Conservation (phyloP, 1,284 basidiomycete genomes). For the Pholiota adiposa region DNA sequence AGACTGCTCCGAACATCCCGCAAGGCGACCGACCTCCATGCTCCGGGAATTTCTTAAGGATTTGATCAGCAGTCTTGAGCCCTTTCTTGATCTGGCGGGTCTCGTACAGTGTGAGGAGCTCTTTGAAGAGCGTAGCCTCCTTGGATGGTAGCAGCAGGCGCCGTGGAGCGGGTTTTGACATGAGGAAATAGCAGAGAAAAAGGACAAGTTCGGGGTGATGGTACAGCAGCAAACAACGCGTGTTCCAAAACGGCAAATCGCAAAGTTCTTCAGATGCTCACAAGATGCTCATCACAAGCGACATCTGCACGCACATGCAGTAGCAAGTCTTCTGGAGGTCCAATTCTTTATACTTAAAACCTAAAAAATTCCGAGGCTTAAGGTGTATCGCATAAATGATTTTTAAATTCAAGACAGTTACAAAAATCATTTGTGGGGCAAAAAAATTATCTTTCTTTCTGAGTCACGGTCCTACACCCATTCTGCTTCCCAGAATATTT, state of each 20-base stretch:
- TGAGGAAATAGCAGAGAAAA: conserved; percentile 21
- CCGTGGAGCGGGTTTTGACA: conserved; percentile 47
- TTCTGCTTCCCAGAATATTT: too few relatives aligned
- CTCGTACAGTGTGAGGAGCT: conserved; percentile 91
- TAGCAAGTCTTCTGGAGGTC: too few relatives aligned
- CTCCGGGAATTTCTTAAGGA: conserved; percentile 94
- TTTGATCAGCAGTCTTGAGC: conserved; percentile 90
- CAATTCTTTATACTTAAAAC: too few relatives aligned
- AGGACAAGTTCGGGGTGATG: background rate
- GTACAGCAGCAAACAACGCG: conserved; percentile 48
- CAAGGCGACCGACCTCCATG: conserved; percentile 79
- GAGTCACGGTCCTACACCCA: too few relatives aligned
- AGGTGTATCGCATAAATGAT: too few relatives aligned
- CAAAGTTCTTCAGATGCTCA: too few relatives aligned
- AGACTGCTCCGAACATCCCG: background rate
- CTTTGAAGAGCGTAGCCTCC: conserved; percentile 87
- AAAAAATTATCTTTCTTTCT: too few relatives aligned
- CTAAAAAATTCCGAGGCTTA: too few relatives aligned
- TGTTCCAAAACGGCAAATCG: conserved; percentile 15
- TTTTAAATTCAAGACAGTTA: too few relatives aligned
- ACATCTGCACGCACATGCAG: too few relatives aligned
- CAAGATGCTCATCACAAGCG: too few relatives aligned
- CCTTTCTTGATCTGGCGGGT: conserved; percentile 89
- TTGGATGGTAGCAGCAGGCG: conserved; percentile 71
- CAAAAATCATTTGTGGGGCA: too few relatives aligned